phyloP scores from a whole-genome alignment of 2,329 filamentous ascomycete genomes.

The Camillea tinctor region DNA sequence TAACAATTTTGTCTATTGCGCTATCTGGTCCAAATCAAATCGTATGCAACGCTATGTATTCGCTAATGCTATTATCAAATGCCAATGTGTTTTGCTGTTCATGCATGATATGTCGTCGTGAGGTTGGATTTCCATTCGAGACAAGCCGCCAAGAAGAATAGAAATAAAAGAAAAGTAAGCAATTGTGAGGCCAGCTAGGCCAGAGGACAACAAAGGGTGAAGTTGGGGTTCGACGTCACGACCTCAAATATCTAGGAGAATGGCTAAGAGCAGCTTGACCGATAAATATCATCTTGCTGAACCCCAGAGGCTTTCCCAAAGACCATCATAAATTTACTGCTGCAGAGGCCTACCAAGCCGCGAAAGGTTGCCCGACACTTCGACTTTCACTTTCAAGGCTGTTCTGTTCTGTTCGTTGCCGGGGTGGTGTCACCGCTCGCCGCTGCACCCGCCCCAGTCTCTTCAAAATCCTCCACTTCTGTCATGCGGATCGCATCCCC shows the following conservation, averaged over 20 bases:
- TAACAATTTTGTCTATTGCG: background rate
- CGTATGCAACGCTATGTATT: background rate
- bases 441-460: constrained; percentile 14
- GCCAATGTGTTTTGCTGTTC: background rate
- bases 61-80: background rate
- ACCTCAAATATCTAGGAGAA: no score
- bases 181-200: background rate
- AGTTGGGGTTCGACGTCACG: no score
- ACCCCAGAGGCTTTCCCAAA: background rate
- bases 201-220: no score
- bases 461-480: constrained; percentile 59
- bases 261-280: no score
- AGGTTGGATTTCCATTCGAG: background rate
- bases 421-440: constrained; percentile 18
- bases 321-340: background rate
- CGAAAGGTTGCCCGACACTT: background rate
- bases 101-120: background rate
- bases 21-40: background rate
- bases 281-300: no score
- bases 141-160: background rate
- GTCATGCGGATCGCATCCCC: constrained; percentile 80
- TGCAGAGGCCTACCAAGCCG: background rate
- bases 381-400: background rate
- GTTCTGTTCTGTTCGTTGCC: background rate
- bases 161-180: no score